Percentiles rank a stretch among this genome's conserved stretches.
These are phyloP conservation scores for Niebla homalea DNA, from an alignment of 495 filamentous ascomycete genomes.

Conservation along the genomic window DNA sequence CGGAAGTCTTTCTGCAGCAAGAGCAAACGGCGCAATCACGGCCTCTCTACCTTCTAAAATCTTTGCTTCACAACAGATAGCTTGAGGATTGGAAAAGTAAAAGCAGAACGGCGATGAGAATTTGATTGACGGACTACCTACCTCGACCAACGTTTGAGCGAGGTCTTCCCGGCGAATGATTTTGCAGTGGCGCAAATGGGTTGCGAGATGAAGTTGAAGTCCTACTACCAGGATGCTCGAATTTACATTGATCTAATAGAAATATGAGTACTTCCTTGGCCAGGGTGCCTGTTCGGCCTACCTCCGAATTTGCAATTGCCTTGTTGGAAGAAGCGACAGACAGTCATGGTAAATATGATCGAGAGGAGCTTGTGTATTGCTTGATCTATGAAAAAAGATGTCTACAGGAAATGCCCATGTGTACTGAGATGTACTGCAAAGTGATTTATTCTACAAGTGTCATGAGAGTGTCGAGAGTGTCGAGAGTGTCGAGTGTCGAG, in stretches of 20 bases:
- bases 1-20: too few relatives aligned
- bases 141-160: constrained; percentile 26
- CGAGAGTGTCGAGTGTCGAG: too few relatives aligned
- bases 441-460: too few relatives aligned
- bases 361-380: too few relatives aligned
- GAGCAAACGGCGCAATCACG: too few relatives aligned
- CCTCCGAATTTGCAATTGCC: constrained; percentile 62
- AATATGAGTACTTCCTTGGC: constrained; percentile 6
- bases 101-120: constrained; percentile 22
- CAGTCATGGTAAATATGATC: constrained; percentile 28
- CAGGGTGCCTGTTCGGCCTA: constrained; percentile 14
- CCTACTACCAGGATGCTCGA: constrained; percentile 36
- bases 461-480: too few relatives aligned
- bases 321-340: constrained; percentile 62
- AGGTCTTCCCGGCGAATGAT: constrained; percentile 8
- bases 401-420: too few relatives aligned
- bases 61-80: background rate
- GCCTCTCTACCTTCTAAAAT: too few relatives aligned
- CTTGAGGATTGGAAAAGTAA: background rate
- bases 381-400: too few relatives aligned
- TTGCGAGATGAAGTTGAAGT: constrained; percentile 5
- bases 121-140: constrained; percentile 15
- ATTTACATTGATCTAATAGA: constrained; percentile 35
- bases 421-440: too few relatives aligned
- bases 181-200: constrained; percentile 14